phyloP scores from a whole-genome alignment of 352 stramenopile species.

The Phytopythium delawarense region DNA sequence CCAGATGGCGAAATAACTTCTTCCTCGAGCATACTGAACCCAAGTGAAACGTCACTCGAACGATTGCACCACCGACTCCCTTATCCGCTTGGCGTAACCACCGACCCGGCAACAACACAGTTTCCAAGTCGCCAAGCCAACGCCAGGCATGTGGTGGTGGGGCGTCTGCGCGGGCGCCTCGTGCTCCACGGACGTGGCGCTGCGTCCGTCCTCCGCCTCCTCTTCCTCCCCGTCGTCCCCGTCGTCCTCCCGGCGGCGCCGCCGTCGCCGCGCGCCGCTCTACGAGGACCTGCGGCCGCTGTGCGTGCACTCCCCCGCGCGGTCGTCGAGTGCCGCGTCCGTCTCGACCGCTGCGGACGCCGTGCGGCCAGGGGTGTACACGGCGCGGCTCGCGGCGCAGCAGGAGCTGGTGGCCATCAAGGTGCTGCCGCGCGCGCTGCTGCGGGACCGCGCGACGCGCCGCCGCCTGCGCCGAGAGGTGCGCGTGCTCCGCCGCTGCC shows the following conservation, averaged over 20 bases:
- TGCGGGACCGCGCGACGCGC: constrained; percentile 34
- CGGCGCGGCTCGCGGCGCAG: constrained; percentile 41
- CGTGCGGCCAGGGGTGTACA: constrained; percentile 51
- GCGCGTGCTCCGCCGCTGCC: constrained; percentile 38
- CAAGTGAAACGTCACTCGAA: background rate
- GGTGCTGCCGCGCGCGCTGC: constrained; percentile 51
- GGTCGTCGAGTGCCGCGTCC: constrained; percentile 7
- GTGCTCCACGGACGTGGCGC: constrained; percentile 37
- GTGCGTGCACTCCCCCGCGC: constrained; percentile 14
- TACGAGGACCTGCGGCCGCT: constrained; percentile 54
- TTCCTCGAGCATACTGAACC: background rate
- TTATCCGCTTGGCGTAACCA: constrained; percentile 1
- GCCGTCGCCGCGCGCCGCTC: constrained; percentile 16
- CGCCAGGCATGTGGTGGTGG: constrained; percentile 55
- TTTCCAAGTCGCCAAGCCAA: background rate
- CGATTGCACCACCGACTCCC: no score
- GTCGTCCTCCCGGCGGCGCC: background rate
- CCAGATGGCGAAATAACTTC: no score
- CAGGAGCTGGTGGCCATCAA: constrained; percentile 73
- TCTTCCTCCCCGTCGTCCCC: background rate
- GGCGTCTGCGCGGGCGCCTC: constrained; percentile 47
- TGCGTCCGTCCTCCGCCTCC: constrained; percentile 7
- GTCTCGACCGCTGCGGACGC: background rate
- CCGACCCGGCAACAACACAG: background rate
- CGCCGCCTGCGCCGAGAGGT: constrained; percentile 73